phyloP scores from a whole-genome alignment of 1,284 basidiomycete genomes.

The Cryptococcus sp. region DNA sequence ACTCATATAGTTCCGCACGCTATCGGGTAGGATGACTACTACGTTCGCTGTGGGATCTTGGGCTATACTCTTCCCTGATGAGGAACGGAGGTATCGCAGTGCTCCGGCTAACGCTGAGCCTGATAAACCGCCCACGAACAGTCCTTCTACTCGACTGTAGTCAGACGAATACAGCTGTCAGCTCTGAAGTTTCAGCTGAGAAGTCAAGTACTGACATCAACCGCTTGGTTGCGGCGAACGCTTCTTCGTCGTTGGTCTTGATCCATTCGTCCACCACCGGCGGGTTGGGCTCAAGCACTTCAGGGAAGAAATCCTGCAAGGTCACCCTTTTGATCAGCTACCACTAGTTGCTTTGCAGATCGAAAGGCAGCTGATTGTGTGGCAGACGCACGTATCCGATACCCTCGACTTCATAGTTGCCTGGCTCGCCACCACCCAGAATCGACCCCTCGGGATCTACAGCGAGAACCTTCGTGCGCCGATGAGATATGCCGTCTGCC shows the following conservation, averaged over 20 bases:
- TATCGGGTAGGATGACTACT: conserved; percentile 85
- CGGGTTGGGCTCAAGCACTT: conserved; percentile 59
- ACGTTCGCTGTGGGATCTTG: conserved; percentile 77
- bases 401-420: conserved; percentile 81
- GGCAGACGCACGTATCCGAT: conserved; percentile 64
- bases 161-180: background rate
- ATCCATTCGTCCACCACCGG: conserved; percentile 68
- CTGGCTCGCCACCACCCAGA: conserved; percentile 64
- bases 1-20: conserved; percentile 94
- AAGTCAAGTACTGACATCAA: conserved; percentile 62
- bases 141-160: conserved; percentile 67
- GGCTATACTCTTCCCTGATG: conserved; percentile 67
- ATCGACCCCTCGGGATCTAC: conserved; percentile 93
- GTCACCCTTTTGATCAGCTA: background rate
- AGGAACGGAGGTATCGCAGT: conserved; percentile 70
- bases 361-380: background rate
- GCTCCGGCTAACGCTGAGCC: conserved; percentile 81
- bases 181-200: background rate
- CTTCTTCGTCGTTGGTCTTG: conserved; percentile 79
- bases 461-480: conserved; percentile 64
- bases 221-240: conserved; percentile 72
- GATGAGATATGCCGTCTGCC: conserved; percentile 4
- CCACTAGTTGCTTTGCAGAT: background rate
- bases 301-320: conserved; percentile 74
- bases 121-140: conserved; percentile 88